phyloP scores from a whole-genome alignment of 306 rosid species.

The Glycyrrhiza uralensis region DNA sequence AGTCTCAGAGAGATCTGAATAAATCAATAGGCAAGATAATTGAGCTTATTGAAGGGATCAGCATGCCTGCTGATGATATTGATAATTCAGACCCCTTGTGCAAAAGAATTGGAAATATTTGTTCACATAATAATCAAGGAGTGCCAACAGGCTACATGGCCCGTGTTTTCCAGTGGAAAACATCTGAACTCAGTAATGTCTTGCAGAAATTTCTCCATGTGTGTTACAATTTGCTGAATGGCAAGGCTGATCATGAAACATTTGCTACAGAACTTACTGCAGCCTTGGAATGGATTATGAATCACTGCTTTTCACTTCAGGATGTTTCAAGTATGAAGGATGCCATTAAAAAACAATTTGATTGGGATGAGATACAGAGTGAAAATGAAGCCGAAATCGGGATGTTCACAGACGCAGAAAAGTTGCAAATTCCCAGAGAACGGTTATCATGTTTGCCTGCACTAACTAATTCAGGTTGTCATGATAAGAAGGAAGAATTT shows the following conservation, averaged over 20 bases:
- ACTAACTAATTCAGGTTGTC: slow-evolving; percentile 32
- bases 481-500: slow-evolving; percentile 34
- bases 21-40: slow-evolving; percentile 63
- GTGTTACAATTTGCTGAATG: slow-evolving; percentile 61
- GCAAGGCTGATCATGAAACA: slow-evolving; percentile 46
- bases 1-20: slow-evolving; percentile 35
- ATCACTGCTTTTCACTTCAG: slow-evolving; percentile 80
- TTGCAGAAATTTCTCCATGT: slow-evolving; percentile 57
- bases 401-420: slow-evolving; percentile 29
- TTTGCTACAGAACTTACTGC: slow-evolving; percentile 47
- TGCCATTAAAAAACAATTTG: slow-evolving; percentile 64
- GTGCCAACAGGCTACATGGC: slow-evolving; percentile 54
- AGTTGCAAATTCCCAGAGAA: slow-evolving; percentile 30
- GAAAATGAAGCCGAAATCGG: slow-evolving; percentile 73
- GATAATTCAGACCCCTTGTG: slow-evolving; percentile 31
- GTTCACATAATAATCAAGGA: slow-evolving; percentile 36
- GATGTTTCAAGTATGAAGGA: slow-evolving; percentile 88
- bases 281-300: slow-evolving; percentile 83
- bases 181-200: slow-evolving; percentile 57
- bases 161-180: slow-evolving; percentile 89
- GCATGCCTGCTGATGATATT: slow-evolving; percentile 44
- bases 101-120: slow-evolving; percentile 29
- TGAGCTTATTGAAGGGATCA: slow-evolving; percentile 81
- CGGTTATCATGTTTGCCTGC: slow-evolving; percentile 19
- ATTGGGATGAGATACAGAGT: slow-evolving; percentile 75